Conservation (phyloP, 2,329 filamentous ascomycete species). For the Bisporella sp. region DNA sequence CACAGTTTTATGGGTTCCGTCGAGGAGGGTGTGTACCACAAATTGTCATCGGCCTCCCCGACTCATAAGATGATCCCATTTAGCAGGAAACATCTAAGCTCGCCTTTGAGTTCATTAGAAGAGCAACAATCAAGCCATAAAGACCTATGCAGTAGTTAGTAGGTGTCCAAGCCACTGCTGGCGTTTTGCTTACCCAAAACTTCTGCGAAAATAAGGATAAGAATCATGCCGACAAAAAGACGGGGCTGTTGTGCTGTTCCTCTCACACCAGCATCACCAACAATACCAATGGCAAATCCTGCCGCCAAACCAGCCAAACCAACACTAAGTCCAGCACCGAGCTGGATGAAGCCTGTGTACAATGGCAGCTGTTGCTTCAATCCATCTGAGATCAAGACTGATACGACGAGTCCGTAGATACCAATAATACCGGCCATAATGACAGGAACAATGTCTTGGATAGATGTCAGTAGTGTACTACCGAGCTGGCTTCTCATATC, state of each 20-base stretch:
- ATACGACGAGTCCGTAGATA: slow-evolving; percentile 92
- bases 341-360: slow-evolving; percentile 79
- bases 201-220: slow-evolving; percentile 83
- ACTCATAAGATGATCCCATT: slow-evolving; percentile 16
- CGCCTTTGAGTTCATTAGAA: slow-evolving; percentile 98
- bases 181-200: slow-evolving; percentile 56
- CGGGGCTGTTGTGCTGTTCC: slow-evolving; percentile 66
- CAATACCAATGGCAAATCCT: slow-evolving; percentile 81
- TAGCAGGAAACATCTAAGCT: slow-evolving; percentile 57
- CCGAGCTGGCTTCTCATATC: slow-evolving; percentile 28
- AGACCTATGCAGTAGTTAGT: slow-evolving; percentile 58
- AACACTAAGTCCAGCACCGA: slow-evolving; percentile 75
- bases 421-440: slow-evolving; percentile 99
- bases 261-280: slow-evolving; percentile 82
- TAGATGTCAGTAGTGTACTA: slow-evolving; percentile 11
- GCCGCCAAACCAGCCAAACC: slow-evolving; percentile 78
- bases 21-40: slow-evolving; percentile 14
- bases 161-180: slow-evolving; percentile 5
- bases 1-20: slow-evolving; percentile 11
- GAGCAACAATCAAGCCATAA: slow-evolving; percentile 96
- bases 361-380: slow-evolving; percentile 66
- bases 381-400: slow-evolving; percentile 77
- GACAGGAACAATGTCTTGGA: slow-evolving; percentile 91
- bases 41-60: slow-evolving; percentile 22
- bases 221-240: slow-evolving; percentile 72